Evolutionary conservation across 257 asterid species (phyloP), one percentile per base, ranked within the genome.

Genomic region (Perilla frutescens): DNA sequence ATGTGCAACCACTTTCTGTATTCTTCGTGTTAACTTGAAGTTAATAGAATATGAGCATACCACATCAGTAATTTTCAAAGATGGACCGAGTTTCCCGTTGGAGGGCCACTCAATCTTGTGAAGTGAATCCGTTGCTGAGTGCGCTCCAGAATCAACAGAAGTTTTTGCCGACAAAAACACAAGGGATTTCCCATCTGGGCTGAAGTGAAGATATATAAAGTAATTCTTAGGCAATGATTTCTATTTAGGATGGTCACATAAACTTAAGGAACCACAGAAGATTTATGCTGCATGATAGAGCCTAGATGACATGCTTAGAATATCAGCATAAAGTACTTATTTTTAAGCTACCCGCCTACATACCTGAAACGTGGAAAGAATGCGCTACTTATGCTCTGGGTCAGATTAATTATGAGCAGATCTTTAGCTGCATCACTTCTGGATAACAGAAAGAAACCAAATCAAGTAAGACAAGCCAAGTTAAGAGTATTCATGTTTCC

Each of bases 341-440:
- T 34, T 64, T 31, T 37, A 73, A 50, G 64, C 8, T 32, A 32
- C 13, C 36, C 14, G 12, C 47, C 14, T 62, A 57, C 55, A 54
- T 80, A 91, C 98, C 97, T 91, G 91, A 93, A 91, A 77, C 85
- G 75, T 50, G 98, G 98, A 80, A 84, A 87, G 81, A 89, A 81
- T 31, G 92, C 96, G n/a, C 97, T 93, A 50, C 88, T 88, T 71
- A 88, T 87, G 87, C 84, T 71, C 72, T 56, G 79, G 43, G 96
- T 89, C 84, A 89, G 87, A 70, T 84, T 76, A 72, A 82, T 62
- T 55, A 72, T n/a, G 40, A 71, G 40, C 5, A 60, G 77, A 68
- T 79, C 88, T 71, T 88, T 86, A 56, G 90, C 79, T 75, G 79
- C 81, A 66, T 79, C 50, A 72, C 72, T 74, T 75, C 90, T 81